Conservation (phyloP, 2,329 filamentous ascomycete species). For the Alternaria sp. region DNA sequence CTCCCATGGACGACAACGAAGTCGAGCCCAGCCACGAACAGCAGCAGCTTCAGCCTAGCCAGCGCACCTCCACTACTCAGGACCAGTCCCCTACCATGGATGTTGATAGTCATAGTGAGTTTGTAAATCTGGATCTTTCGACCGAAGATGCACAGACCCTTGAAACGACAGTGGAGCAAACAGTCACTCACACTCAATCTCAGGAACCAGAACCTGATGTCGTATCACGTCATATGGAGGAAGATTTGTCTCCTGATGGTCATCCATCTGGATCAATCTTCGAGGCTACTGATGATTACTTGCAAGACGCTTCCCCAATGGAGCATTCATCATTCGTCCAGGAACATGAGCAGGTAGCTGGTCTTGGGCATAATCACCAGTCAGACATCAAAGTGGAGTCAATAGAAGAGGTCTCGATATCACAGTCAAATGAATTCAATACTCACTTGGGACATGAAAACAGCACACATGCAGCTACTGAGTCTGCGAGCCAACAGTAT, state of each 20-base stretch:
- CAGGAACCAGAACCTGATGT: constrained; percentile 8
- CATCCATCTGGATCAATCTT: constrained; percentile 13
- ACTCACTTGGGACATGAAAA: neutral
- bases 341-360: constrained; percentile 7
- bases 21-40: neutral
- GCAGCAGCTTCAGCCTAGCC: neutral
- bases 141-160: constrained; percentile 5
- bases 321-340: constrained; percentile 3
- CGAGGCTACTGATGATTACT: constrained; percentile 13
- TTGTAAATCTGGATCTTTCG: constrained; percentile 16
- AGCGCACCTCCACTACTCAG: neutral
- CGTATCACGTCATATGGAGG: constrained; percentile 1
- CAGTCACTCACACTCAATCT: constrained; percentile 9
- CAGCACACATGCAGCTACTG: neutral
- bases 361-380: constrained; percentile 12
- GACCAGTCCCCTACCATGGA: constrained; percentile 4
- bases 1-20: constrained; percentile 20
- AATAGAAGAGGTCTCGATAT: constrained; percentile 33
- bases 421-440: constrained; percentile 14
- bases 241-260: neutral
- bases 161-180: constrained; percentile 2
- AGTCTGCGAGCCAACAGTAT: constrained; percentile 18
- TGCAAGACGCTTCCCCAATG: constrained; percentile 14
- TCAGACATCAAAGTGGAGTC: constrained; percentile 43
- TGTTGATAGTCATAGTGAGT: constrained; percentile 18